phyloP scores from a whole-genome alignment of 768 basidiomycete genomes.

The Suillus paluster region DNA sequence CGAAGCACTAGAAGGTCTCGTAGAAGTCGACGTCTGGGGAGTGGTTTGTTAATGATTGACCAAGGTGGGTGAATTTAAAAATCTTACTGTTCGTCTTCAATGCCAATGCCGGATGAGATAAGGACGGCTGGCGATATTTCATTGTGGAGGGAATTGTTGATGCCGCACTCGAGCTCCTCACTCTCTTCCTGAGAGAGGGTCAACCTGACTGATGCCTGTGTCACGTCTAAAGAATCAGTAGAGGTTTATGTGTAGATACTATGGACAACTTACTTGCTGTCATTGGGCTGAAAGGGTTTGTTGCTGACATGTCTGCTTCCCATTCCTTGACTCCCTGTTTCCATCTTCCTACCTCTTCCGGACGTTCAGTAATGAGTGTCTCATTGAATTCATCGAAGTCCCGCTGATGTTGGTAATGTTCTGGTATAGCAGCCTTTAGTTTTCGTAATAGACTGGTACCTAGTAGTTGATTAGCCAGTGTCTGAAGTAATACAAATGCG shows the following conservation, averaged over 20 bases:
- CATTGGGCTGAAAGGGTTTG: conserved; percentile 27
- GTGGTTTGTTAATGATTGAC: too few relatives aligned
- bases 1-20: conserved; percentile 7
- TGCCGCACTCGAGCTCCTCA: background rate
- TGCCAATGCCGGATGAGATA: conserved; percentile 14
- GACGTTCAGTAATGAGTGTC: too few relatives aligned
- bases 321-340: conserved; percentile 25
- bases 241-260: too few relatives aligned
- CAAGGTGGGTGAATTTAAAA: too few relatives aligned
- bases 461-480: too few relatives aligned
- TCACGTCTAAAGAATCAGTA: too few relatives aligned
- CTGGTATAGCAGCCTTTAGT: background rate
- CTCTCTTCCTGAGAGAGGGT: conserved; percentile 16
- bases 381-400: background rate
- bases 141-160: conserved; percentile 2
- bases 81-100: conserved; percentile 25
- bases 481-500: too few relatives aligned
- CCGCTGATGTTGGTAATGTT: background rate
- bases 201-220: conserved; percentile 5
- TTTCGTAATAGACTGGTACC: background rate
- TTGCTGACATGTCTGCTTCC: conserved; percentile 24
- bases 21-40: too few relatives aligned
- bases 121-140: conserved; percentile 12
- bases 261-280: background rate
- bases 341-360: conserved; percentile 11